Conservation (phyloP, 192 early-diverging fungal species). For the Coemansia aciculifera region DNA sequence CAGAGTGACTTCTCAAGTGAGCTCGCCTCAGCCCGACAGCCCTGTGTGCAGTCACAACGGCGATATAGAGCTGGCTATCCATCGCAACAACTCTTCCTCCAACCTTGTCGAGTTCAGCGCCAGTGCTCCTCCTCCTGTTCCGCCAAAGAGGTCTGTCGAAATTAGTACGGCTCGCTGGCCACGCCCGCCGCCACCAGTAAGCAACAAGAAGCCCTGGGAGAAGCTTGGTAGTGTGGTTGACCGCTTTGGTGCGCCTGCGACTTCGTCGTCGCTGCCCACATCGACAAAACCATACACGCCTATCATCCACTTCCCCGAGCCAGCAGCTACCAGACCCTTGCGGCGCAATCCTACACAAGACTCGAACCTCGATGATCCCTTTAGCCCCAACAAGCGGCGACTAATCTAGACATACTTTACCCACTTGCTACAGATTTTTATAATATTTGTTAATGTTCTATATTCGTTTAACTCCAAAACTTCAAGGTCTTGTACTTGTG, state of each 20-base stretch:
- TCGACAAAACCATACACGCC: constrained; percentile 1
- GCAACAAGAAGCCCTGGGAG: constrained; percentile 2
- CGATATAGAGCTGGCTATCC: not conserved
- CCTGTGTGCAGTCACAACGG: constrained; percentile 8
- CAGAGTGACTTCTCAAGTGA: not conserved
- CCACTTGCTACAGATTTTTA: no score
- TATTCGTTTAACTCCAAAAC: not conserved
- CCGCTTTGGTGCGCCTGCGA: constrained; percentile 3
- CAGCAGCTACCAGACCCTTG: not conserved
- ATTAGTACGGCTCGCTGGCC: constrained; percentile 8
- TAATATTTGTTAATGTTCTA: not conserved
- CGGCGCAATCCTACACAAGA: constrained; percentile 5
- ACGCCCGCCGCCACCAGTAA: not conserved
- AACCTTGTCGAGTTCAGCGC: not conserved
- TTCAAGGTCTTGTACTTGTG: no score
- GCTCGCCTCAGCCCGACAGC: constrained; percentile 1
- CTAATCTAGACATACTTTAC: not conserved
- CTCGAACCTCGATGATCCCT: not conserved
- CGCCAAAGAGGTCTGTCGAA: constrained; percentile 2
- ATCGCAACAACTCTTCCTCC: constrained; percentile 1
- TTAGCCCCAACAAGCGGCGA: not conserved
- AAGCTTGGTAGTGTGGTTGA: constrained; percentile 2
- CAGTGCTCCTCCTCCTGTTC: not conserved
- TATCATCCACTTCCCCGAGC: not conserved
- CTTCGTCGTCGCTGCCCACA: not conserved